phyloP scores from a whole-genome alignment of 2,329 filamentous ascomycete species.

The Trichoderma asperellum region DNA sequence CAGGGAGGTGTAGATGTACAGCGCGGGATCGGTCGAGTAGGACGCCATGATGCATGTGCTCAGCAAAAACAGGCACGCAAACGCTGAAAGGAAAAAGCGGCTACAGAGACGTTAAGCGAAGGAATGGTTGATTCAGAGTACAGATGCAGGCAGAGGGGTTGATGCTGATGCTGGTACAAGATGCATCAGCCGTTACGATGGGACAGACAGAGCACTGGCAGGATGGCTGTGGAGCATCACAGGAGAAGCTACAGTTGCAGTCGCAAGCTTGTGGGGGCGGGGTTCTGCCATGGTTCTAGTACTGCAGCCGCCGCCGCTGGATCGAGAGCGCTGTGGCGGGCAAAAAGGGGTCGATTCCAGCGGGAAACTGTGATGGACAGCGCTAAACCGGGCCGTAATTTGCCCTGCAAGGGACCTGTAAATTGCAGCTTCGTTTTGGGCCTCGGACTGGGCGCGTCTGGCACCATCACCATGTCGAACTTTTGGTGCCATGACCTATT shows the following conservation, averaged over 20 bases:
- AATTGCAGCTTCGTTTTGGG: constrained; percentile 20
- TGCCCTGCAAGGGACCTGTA: constrained; percentile 22
- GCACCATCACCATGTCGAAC: background rate
- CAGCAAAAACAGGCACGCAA: background rate
- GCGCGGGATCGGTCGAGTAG: constrained; percentile 65
- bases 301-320: background rate
- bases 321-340: background rate
- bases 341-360: constrained; percentile 21
- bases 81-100: background rate
- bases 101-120: constrained; percentile 15
- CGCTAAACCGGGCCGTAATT: constrained; percentile 23
- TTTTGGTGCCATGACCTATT: background rate
- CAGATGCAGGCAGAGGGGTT: background rate
- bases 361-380: constrained; percentile 11
- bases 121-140: background rate
- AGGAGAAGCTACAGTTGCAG: constrained; percentile 11
- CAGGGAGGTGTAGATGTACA: constrained; percentile 96
- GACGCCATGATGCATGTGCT: constrained; percentile 43
- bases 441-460: background rate
- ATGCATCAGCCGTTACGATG: background rate
- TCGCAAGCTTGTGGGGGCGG: constrained; percentile 31
- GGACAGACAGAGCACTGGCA: background rate
- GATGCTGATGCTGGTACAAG: background rate
- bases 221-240: background rate
- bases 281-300: constrained; percentile 4